Percentiles rank a stretch among this genome's conserved stretches.
Evolutionary conservation across 345 rosid genomes (phyloP).

Genomic region (Arabidopsis arenosa): DNA sequence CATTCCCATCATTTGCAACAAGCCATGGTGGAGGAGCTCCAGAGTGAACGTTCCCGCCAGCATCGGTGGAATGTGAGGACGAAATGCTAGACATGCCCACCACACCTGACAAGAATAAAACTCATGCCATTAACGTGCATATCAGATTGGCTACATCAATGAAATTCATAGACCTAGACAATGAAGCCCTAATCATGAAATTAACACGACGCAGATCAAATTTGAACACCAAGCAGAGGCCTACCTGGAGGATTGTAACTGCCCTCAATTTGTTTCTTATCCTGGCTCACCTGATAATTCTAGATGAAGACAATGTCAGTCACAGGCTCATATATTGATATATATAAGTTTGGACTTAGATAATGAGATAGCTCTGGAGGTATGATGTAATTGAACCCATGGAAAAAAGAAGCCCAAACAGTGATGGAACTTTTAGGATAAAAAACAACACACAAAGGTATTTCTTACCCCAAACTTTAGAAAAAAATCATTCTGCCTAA

Average conservation of each 20-base stretch:
- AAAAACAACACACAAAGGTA: neutral
- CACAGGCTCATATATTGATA: neutral
- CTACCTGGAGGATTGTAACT: conserved; percentile 57
- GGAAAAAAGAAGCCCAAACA: neutral
- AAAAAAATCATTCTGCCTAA: neutral
- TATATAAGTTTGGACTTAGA: neutral
- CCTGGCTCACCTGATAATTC: conserved; percentile 50
- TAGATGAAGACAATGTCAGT: conserved; percentile 30
- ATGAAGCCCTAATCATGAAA: conserved; percentile 6
- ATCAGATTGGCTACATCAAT: conserved; percentile 20
- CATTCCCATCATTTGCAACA: conserved; percentile 53
- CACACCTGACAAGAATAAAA: conserved; percentile 51
- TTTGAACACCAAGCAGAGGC: conserved; percentile 28
- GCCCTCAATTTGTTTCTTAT: conserved; percentile 39
- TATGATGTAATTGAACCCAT: neutral
- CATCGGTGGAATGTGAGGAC: conserved; percentile 41
- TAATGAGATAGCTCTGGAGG: neutral
- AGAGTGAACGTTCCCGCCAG: conserved; percentile 73
- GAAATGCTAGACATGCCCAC: conserved; percentile 49
- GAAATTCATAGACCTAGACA: neutral
- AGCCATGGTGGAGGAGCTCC: conserved; percentile 94
- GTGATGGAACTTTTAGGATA: neutral
- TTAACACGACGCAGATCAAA: conserved; percentile 2
- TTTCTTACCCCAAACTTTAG: neutral
- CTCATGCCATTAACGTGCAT: neutral